Evolutionary conservation across 805 yeast species (phyloP).

Genomic region (Monosporozyma yasuniensis): DNA sequence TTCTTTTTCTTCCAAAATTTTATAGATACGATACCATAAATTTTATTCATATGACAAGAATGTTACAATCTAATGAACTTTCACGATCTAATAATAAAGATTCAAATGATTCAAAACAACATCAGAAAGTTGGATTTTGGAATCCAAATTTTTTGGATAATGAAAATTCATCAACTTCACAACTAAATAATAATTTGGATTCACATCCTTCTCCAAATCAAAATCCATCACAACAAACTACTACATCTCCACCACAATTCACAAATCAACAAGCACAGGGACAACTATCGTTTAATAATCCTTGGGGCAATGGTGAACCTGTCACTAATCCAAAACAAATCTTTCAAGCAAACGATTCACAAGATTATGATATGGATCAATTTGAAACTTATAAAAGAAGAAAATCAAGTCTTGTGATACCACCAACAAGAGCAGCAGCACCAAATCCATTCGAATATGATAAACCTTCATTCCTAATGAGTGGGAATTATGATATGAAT

Average conservation of each 20-base stretch:
- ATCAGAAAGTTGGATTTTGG: slow-evolving; percentile 7
- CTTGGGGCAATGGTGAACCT: slow-evolving; percentile 9
- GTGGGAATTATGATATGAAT: slow-evolving; percentile 7
- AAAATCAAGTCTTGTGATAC: slow-evolving; percentile 31
- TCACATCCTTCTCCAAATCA: slow-evolving; percentile 1
- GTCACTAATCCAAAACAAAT: neutral
- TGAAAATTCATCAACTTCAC: neutral
- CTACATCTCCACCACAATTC: neutral
- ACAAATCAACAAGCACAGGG: neutral
- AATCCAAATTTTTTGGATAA: slow-evolving; percentile 8
- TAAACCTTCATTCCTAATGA: slow-evolving; percentile 6
- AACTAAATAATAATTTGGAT: slow-evolving; percentile 2
- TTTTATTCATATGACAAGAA: neutral
- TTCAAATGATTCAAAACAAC: neutral
- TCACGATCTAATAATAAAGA: neutral
- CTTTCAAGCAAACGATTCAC: neutral
- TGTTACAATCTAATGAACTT: neutral
- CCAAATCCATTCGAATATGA: slow-evolving; percentile 33
- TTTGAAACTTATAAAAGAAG: slow-evolving; percentile 18
- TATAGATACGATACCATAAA: neutral
- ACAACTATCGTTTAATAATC: slow-evolving; percentile 10
- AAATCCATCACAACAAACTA: slow-evolving; percentile 3
- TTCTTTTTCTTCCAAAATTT: neutral
- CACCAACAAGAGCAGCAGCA: slow-evolving; percentile 39
- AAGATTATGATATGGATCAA: slow-evolving; percentile 2